A percentile compares a stretch with the other conserved stretches of the same genome.
Evolutionary conservation across 495 filamentous ascomycete species (phyloP).

Genomic region (Astrothelium subdiscretum): DNA sequence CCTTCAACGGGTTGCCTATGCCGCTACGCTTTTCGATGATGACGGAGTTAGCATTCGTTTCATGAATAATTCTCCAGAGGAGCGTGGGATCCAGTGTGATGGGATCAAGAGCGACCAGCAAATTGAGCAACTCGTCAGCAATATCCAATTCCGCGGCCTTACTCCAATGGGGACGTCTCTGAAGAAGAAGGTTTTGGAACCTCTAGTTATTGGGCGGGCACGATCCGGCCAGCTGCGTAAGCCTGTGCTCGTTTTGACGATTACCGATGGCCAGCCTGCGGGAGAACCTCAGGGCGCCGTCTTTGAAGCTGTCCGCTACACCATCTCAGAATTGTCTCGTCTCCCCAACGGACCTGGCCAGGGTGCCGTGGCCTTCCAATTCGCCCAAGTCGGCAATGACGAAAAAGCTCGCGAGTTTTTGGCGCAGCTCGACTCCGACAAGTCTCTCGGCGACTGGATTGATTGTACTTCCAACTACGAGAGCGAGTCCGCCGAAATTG

Average conservation of each 20-base stretch:
- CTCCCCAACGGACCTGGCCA: slow-evolving; percentile 33
- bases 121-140: slow-evolving; percentile 43
- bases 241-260: slow-evolving; percentile 56
- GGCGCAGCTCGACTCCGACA: slow-evolving; percentile 49
- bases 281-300: slow-evolving; percentile 41
- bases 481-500: slow-evolving; percentile 55
- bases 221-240: slow-evolving; percentile 42
- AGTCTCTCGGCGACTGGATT: slow-evolving; percentile 47
- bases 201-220: slow-evolving; percentile 43
- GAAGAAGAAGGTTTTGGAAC: slow-evolving; percentile 50
- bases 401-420: slow-evolving; percentile 53
- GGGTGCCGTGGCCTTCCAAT: slow-evolving; percentile 54
- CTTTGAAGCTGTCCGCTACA: slow-evolving; percentile 40
- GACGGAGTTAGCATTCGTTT: slow-evolving; percentile 61
- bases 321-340: slow-evolving; percentile 34
- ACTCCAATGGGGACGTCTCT: slow-evolving; percentile 57
- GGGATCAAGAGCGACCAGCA: slow-evolving; percentile 47
- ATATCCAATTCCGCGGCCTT: slow-evolving; percentile 52
- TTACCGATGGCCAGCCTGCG: slow-evolving; percentile 58
- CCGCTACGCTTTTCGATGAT: slow-evolving; percentile 56
- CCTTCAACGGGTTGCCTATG: slow-evolving; percentile 48
- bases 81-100: slow-evolving; percentile 24
- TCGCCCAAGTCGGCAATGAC: slow-evolving; percentile 65
- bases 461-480: slow-evolving; percentile 67
- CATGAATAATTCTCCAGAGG: slow-evolving; percentile 42